Base-by-base conservation (phyloP, 768 basidiomycete species). In the Obba rivulosa region DNA sequence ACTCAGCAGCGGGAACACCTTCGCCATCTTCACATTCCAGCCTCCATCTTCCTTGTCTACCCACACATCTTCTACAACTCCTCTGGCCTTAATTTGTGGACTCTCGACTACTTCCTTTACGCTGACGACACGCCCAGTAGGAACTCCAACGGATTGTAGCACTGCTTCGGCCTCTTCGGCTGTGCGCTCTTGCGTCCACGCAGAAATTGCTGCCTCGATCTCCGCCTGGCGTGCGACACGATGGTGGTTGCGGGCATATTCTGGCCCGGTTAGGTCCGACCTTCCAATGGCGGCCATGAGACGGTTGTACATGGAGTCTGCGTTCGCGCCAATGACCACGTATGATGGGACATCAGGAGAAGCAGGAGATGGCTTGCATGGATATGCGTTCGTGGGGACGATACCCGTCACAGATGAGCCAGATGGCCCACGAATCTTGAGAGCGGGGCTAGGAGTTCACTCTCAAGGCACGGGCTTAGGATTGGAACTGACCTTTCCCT, bases 331-430 rank as follows among this genome's bases (percentile, higher is more conserved):
- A 54, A 87, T 84, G 55, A 87, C 81, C 45, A 85, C 70, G 58
- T 81, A 86, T 3, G 73, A 71, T 0, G 76, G 77, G 0, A 65
- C 62, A 1, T 57, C 49, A 2, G 74, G 70, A 0, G 74, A 50
- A 31, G 69, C 51, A 13, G 70, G 63, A 10, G 75, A 67, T 8
- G 81, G 75, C 21, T 73, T 68, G 64, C 83, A 85, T 3, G 83
- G 83, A 59, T 84, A 85, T 4, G 83, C 83, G 55, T 86, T 86
- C 9, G 83, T 85, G 1, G 85, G 83, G 8, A 86, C 85, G 34
- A 87, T 85, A 1, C 85, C 84, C 0, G 83, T 87, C 23, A 87
- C 74, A 3, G 83, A 85, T 5, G 84, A 85, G 18, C 84, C 84
- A 8, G 85, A 87, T 2, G 84, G 85, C 10, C 84, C 79, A 34